Conservation (phyloP, 352 stramenopile species). For the Sclerospora graminicola region DNA sequence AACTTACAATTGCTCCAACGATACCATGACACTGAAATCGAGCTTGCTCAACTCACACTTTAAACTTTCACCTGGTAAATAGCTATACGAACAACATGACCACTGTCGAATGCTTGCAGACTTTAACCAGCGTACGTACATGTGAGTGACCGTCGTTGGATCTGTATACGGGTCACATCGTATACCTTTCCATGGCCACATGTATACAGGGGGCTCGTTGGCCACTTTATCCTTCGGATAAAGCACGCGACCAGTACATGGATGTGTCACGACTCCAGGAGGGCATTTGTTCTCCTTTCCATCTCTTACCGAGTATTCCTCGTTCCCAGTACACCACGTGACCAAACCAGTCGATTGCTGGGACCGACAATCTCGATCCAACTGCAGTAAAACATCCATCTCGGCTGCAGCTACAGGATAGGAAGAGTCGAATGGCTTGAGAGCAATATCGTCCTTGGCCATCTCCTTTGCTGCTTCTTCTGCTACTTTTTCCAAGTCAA, state of each 20-base stretch:
- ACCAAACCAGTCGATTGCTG: constrained; percentile 30
- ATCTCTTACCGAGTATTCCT: constrained; percentile 6
- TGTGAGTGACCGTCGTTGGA: constrained; percentile 58
- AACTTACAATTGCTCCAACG: constrained; percentile 61
- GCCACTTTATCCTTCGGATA: constrained; percentile 11
- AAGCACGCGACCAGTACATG: constrained; percentile 51
- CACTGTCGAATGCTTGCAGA: not conserved
- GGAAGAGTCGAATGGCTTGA: constrained; percentile 29
- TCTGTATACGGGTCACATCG: constrained; percentile 54
- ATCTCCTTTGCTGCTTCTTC: constrained; percentile 11
- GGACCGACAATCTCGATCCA: constrained; percentile 40
- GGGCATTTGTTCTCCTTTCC: constrained; percentile 24
- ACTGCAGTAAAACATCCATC: constrained; percentile 30
- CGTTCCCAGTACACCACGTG: constrained; percentile 49
- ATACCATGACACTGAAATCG: constrained; percentile 55
- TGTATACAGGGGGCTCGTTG: constrained; percentile 17
- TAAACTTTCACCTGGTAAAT: constrained; percentile 37
- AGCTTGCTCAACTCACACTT: constrained; percentile 38
- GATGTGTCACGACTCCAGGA: constrained; percentile 38
- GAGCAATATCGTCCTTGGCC: constrained; percentile 1
- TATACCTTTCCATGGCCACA: constrained; percentile 69
- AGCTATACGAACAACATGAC: constrained; percentile 21
- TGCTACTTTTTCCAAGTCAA: constrained; percentile 23
- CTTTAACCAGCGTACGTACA: constrained; percentile 22
- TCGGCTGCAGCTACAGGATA: constrained; percentile 40